Evolutionary conservation across 1,284 basidiomycete species (phyloP), one percentile per base, ranked within the genome.

Genomic region (Sanghuangporus baumii): DNA sequence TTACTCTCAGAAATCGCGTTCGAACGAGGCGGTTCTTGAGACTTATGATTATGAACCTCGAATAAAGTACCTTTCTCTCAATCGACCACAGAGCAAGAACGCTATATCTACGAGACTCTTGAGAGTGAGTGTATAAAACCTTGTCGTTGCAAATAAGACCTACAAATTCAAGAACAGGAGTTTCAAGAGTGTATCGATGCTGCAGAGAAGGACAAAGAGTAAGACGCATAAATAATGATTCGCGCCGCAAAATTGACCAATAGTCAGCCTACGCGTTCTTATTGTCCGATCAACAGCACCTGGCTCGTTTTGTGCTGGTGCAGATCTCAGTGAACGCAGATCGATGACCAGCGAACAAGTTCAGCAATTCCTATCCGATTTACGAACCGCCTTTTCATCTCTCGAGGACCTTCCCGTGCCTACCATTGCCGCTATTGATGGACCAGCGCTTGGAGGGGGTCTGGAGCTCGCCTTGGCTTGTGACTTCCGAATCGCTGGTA

Each of bases 341-440:
- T 81, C 82, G 1, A 97, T 98, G 94, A 79, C 85, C 3, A 81
- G 84, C 67, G 60, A 75, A 8, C 85, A 95, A 69, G 91, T 97
- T 40, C 78, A 85, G 67, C 83, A 82, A 67, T 97, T 97, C 76
- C 87, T 97, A 57, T 75, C 82, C 59, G 86, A 90, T 67, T 80
- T 98, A 34, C 86, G 95, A 38, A 76, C 78, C 40, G 84, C 91
- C 11, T 76, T 98, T 34, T 81, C 82, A 41, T 84, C 85, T 68
- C 81, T 98, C 12, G 93, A 95, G 74, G 80, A 79, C 46, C 78
- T 97, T 23, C 87, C 90, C 14, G 83, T 96, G 76, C 95, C 95
- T 0, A 95, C 92, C 7, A 89, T 98, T 61, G 93, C 93, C 14
- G 93, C 94, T 5, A 90, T 98, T 57, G 95, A 97, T 71, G 96